Conservation (phyloP, 2,329 filamentous ascomycete genomes). For the Hypomyces perniciosus region DNA sequence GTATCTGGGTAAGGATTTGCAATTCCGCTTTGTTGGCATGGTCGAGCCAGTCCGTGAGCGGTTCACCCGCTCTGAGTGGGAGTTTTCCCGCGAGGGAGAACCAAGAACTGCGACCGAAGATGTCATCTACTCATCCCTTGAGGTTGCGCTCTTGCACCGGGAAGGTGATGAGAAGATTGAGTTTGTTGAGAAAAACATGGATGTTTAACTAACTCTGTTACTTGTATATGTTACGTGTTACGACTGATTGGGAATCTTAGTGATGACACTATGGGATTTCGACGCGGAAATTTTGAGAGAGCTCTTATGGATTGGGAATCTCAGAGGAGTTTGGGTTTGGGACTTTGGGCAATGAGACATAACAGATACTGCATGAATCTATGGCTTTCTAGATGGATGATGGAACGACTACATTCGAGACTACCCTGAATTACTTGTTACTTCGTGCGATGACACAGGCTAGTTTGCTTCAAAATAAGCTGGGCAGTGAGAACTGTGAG, state of each 20-base stretch:
- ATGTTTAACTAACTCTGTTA: background rate
- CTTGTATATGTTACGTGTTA: background rate
- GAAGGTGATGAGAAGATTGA: constrained; percentile 14
- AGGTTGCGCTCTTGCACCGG: constrained; percentile 15
- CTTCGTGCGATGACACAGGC: too few relatives aligned
- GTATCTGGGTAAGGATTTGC: constrained; percentile 41
- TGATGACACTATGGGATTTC: background rate
- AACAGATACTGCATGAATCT: too few relatives aligned
- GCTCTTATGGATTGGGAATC: background rate
- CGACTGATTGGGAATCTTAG: background rate
- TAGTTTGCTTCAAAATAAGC: too few relatives aligned
- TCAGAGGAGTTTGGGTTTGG: constrained; percentile 6
- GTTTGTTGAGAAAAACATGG: constrained; percentile 9
- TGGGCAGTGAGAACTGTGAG: too few relatives aligned
- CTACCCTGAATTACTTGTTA: too few relatives aligned
- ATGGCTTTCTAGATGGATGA: too few relatives aligned
- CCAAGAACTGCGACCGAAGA: constrained; percentile 16
- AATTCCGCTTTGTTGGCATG: constrained; percentile 45
- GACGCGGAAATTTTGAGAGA: too few relatives aligned
- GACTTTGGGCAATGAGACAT: too few relatives aligned
- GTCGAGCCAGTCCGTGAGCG: constrained; percentile 34
- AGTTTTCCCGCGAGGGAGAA: constrained; percentile 25
- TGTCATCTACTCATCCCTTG: constrained; percentile 17
- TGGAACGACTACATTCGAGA: too few relatives aligned
- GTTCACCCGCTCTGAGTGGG: constrained; percentile 35